A percentile compares a stretch with the other conserved stretches of the same genome.
phyloP scores from a whole-genome alignment of 345 rosid genomes.

The Camelina sativa region DNA sequence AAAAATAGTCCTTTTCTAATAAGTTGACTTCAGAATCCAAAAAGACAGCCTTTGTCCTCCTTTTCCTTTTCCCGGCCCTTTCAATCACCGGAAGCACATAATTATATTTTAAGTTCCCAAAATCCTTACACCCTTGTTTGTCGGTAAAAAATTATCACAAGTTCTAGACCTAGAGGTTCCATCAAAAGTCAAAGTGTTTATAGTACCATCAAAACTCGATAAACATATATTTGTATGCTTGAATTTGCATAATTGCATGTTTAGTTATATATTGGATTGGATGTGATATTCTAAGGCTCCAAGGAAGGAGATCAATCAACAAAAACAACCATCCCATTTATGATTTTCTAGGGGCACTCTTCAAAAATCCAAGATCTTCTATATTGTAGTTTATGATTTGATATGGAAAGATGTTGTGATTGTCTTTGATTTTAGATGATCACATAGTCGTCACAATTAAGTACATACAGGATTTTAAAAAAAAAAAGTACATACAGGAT shows the following conservation, averaged over 20 bases:
- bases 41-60: conserved; percentile 38
- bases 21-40: conserved; percentile 36
- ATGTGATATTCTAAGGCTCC: neutral
- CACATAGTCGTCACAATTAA: neutral
- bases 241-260: neutral
- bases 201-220: neutral
- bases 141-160: conserved; percentile 4
- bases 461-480: neutral
- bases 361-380: neutral
- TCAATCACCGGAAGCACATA: neutral
- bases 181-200: neutral
- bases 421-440: neutral
- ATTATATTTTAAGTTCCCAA: conserved; percentile 3
- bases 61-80: neutral
- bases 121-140: neutral
- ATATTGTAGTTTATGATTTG: neutral
- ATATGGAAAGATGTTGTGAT: neutral
- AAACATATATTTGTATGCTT: neutral
- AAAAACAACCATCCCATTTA: neutral
- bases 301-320: neutral
- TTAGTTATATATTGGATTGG: neutral
- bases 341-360: neutral
- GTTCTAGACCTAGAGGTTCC: neutral
- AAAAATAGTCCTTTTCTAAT: neutral
- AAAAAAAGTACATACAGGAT: neutral